Evolutionary conservation across 805 yeast genomes (phyloP).

Genomic region (Grigorovia transvaalensis): DNA sequence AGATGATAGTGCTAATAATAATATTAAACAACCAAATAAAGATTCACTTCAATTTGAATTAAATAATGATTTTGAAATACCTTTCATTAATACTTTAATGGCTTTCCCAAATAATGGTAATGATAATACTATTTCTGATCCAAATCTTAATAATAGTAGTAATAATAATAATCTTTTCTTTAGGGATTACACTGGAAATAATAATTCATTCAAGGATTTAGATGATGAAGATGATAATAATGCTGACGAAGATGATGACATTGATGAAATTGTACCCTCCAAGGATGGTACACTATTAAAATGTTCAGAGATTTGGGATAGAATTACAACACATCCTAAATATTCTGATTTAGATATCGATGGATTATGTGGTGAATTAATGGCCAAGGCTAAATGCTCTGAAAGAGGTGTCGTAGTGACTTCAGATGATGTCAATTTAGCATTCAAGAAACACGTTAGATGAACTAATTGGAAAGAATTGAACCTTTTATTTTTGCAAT

Average conservation of each 20-base stretch:
- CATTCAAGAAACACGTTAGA: slow-evolving; percentile 22
- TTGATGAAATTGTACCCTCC: slow-evolving; percentile 50
- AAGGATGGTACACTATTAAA: slow-evolving; percentile 49
- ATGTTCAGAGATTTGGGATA: slow-evolving; percentile 94
- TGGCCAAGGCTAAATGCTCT: slow-evolving; percentile 88
- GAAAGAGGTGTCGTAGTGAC: slow-evolving; percentile 86
- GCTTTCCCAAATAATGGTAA: slow-evolving; percentile 21
- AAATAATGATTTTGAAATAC: slow-evolving; percentile 5
- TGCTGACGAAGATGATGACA: neutral
- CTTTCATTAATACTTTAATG: slow-evolving; percentile 21
- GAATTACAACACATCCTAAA: slow-evolving; percentile 87
- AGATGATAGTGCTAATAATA: no score
- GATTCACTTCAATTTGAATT: neutral
- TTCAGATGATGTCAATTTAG: slow-evolving; percentile 63
- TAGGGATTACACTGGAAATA: slow-evolving; percentile 5
- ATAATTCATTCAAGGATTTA: neutral
- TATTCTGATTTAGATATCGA: slow-evolving; percentile 91
- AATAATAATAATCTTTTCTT: slow-evolving; percentile 7
- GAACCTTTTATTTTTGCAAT: no score
- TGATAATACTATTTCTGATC: slow-evolving; percentile 12
- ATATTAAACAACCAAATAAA: neutral
- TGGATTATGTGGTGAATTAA: slow-evolving; percentile 81
- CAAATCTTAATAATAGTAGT: neutral
- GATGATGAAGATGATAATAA: slow-evolving; percentile 20
- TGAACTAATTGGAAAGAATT: neutral